phyloP scores from a whole-genome alignment of 2,329 filamentous ascomycete species.

The Colletotrichum neosansevieriae region DNA sequence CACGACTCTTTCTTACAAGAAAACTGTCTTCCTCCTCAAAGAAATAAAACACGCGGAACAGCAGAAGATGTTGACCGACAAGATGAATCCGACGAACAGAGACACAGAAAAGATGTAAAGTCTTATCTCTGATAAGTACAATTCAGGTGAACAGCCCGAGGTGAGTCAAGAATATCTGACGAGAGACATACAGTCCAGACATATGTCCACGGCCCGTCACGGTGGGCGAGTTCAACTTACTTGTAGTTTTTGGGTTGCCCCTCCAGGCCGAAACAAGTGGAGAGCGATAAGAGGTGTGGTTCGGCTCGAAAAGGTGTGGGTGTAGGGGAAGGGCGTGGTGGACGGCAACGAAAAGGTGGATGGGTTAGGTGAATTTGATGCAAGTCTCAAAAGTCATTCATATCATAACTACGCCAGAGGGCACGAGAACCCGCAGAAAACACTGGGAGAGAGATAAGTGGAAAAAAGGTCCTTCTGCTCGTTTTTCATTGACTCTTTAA shows the following conservation, averaged over 20 bases:
- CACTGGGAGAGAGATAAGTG: too few species aligned
- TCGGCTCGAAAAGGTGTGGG: conserved; percentile 8
- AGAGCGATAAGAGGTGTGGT: background rate
- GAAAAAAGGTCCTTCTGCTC: conserved; percentile 6
- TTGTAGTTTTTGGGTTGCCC: conserved; percentile 20
- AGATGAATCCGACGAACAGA: too few species aligned
- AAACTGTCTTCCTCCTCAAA: too few species aligned
- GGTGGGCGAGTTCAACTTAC: conserved; percentile 18
- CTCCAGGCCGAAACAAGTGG: background rate
- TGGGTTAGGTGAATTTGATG: conserved; percentile 33
- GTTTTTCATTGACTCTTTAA: background rate
- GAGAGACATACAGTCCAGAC: background rate
- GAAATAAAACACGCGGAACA: too few species aligned
- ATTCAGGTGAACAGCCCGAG: background rate
- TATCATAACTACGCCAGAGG: background rate
- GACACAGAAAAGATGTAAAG: background rate
- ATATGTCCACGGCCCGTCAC: background rate
- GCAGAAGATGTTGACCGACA: too few species aligned
- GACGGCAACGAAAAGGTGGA: background rate
- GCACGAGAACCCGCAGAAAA: too few species aligned
- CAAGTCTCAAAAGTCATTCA: conserved; percentile 26
- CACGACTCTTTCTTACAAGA: background rate
- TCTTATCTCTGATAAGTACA: background rate
- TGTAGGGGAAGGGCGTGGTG: background rate
- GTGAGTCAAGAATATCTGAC: background rate